These are phyloP conservation scores for Cladorrhinum sp. DNA, from an alignment of 2,329 filamentous ascomycete genomes.

Conservation along the genomic window DNA sequence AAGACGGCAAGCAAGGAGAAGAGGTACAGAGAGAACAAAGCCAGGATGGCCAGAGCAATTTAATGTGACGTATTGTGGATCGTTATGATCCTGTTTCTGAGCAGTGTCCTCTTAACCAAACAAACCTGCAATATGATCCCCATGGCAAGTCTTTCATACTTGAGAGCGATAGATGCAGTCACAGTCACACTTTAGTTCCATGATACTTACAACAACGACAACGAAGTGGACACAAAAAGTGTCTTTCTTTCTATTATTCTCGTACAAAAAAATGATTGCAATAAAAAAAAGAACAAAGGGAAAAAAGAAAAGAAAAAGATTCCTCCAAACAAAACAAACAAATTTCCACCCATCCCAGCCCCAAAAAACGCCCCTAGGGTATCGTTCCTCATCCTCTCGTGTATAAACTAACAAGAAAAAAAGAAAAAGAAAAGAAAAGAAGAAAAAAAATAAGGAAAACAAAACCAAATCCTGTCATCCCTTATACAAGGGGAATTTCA, in stretches of 20 bases:
- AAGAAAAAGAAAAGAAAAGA: background rate
- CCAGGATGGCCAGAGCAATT: slow-evolving; percentile 45
- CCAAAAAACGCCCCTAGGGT: background rate
- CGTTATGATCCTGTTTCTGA: background rate
- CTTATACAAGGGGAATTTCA: background rate
- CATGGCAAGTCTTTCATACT: background rate
- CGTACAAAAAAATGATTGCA: background rate
- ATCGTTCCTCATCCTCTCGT: background rate
- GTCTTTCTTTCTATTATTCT: background rate
- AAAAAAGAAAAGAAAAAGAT: background rate
- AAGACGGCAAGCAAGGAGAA: slow-evolving; percentile 64
- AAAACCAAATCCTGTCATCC: background rate
- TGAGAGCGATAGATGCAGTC: background rate
- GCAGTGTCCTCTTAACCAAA: background rate
- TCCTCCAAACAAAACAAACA: background rate
- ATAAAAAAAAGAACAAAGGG: background rate
- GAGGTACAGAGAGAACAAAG: slow-evolving; percentile 62
- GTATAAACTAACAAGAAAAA: background rate
- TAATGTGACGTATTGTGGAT: slow-evolving; percentile 5
- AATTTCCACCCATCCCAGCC: background rate
- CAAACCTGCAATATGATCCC: background rate
- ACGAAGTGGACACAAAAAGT: background rate
- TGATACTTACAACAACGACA: background rate
- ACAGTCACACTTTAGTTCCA: background rate
- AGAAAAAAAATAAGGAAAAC: background rate